Percentiles rank a stretch among this genome's conserved stretches.
Conservation (phyloP, 176 grass and related monocot species). For the Poa annua region DNA sequence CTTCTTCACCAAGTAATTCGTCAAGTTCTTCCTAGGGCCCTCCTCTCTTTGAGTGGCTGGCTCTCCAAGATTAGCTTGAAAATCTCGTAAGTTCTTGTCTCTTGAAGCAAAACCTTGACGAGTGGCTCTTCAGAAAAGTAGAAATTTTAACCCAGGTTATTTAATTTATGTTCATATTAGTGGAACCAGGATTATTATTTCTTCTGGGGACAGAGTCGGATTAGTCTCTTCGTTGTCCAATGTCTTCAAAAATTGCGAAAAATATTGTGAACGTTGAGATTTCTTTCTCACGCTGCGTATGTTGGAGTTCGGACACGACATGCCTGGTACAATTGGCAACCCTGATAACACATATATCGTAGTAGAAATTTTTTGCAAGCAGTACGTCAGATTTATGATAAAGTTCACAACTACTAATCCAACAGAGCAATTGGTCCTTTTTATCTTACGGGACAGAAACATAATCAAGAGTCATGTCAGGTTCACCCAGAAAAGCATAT, state of each 20-base stretch:
- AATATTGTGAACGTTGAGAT: not conserved
- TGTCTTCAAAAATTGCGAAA: not conserved
- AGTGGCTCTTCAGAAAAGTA: too few relatives aligned
- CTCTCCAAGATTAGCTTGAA: not conserved
- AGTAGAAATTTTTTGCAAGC: not conserved
- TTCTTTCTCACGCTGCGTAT: not conserved
- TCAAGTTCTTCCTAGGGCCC: conserved; percentile 16
- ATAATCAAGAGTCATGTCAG: not conserved
- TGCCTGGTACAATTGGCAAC: not conserved
- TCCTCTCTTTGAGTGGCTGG: conserved; percentile 5
- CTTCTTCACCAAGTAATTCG: not conserved
- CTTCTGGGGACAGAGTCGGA: too few relatives aligned
- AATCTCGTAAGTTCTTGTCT: not conserved
- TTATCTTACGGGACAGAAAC: not conserved
- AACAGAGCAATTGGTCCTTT: not conserved
- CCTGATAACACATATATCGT: not conserved
- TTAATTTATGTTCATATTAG: too few relatives aligned
- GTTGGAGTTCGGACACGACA: not conserved
- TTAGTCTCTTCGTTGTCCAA: not conserved
- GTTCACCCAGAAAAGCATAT: not conserved
- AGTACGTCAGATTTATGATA: not conserved
- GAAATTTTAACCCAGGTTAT: too few relatives aligned
- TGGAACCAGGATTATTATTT: too few relatives aligned
- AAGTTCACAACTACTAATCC: not conserved
- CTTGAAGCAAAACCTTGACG: not conserved